Percentiles rank a stretch among this genome's conserved stretches.
phyloP scores from a whole-genome alignment of 2,329 filamentous ascomycete genomes.

The Westerdykella ornata region DNA sequence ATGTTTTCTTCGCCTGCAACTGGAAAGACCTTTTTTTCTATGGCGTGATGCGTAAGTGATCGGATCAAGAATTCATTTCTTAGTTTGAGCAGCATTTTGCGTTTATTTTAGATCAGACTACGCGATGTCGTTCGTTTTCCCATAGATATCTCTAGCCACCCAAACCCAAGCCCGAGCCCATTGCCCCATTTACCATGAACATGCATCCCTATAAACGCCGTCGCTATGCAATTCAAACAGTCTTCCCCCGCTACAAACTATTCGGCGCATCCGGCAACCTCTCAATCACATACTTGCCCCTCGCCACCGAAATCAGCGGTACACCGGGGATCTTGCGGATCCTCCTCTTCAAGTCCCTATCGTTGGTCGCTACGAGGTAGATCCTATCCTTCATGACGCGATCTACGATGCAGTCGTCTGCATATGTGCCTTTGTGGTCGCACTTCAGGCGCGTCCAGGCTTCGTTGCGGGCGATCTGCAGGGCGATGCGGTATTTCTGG shows the following conservation, averaged over 20 bases:
- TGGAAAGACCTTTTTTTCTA: too few relatives aligned
- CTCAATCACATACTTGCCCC: conserved; percentile 93
- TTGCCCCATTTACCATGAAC: conserved; percentile 13
- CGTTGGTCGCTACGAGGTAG: conserved; percentile 46
- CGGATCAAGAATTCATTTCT: too few relatives aligned
- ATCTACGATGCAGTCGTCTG: conserved; percentile 53
- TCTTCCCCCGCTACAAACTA: conserved; percentile 21
- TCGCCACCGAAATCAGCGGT: conserved; percentile 71
- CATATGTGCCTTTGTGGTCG: conserved; percentile 82
- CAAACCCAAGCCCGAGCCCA: too few relatives aligned
- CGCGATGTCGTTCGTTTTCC: too few relatives aligned
- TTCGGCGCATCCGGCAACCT: conserved; percentile 78
- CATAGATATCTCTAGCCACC: too few relatives aligned
- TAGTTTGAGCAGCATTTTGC: too few relatives aligned
- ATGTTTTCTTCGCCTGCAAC: too few relatives aligned
- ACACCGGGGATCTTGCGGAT: conserved; percentile 76
- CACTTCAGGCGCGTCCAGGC: conserved; percentile 80
- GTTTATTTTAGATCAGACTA: too few relatives aligned
- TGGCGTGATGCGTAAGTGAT: too few relatives aligned
- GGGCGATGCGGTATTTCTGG: conserved; percentile 73
- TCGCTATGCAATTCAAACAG: neutral
- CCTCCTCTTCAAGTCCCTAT: conserved; percentile 62
- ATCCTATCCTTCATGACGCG: conserved; percentile 43
- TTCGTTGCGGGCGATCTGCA: conserved; percentile 82
- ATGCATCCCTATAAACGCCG: conserved; percentile 10